Conservation (phyloP, 306 rosid genomes). For the Quercus aquifolioides region DNA sequence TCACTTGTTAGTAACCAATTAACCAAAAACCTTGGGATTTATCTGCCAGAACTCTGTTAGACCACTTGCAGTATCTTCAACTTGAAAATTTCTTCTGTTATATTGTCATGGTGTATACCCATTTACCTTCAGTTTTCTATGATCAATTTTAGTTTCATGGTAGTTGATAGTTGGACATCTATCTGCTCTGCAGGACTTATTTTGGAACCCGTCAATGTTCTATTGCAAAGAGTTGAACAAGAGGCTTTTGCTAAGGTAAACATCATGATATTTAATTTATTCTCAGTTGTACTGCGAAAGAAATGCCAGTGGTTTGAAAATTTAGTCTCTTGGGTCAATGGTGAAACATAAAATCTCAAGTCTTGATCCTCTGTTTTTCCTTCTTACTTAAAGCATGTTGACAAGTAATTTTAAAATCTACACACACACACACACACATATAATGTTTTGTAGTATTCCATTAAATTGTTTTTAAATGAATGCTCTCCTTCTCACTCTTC, state of each 20-base stretch:
- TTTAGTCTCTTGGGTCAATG: not conserved
- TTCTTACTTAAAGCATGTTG: not conserved
- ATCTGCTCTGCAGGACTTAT: conserved; percentile 56
- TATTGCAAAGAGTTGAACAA: conserved; percentile 72
- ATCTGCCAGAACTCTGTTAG: not conserved
- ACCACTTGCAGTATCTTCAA: not conserved
- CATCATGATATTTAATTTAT: conserved; percentile 6
- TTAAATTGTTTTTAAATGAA: not conserved
- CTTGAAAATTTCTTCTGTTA: not conserved
- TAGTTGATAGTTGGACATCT: conserved; percentile 12
- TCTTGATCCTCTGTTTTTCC: not conserved
- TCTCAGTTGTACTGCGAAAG: conserved; percentile 5
- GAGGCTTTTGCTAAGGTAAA: conserved; percentile 81
- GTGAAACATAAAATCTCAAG: conserved; percentile 1
- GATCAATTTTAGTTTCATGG: not conserved
- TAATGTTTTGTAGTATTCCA: not conserved
- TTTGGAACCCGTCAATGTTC: conserved; percentile 51
- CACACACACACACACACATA: not conserved
- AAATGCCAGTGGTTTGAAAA: not conserved
- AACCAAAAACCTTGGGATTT: not conserved
- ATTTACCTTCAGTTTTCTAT: not conserved
- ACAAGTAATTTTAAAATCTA: not conserved
- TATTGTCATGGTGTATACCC: not conserved
- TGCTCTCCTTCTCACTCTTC: not conserved
- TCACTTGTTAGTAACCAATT: too few relatives aligned